Base-by-base conservation (phyloP, 2,329 filamentous ascomycete genomes). In the Epicoccum nigrum region DNA sequence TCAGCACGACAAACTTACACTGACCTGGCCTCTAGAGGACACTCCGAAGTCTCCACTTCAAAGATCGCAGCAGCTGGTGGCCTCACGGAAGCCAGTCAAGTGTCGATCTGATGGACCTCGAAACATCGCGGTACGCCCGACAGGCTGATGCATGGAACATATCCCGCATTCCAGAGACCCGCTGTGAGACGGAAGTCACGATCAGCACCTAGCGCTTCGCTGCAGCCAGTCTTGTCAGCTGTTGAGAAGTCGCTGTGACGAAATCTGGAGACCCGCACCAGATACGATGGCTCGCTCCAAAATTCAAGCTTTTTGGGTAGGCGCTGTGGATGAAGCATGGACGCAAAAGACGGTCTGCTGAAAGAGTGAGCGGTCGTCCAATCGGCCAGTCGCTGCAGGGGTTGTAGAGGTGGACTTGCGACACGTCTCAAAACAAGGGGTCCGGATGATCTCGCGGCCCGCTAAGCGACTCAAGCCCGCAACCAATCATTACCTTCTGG, bases 381-480 rank as follows among this genome's bases (percentile, higher is more conserved):
- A 71, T 71, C 45, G 62, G 56, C 32, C 54, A 33, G 13, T 28
- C 17, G 19, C 13, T 12, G 45, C 68, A 60, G 55, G 62, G 65
- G 45, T 62, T 31, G 12, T 23, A 1, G 15, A 19, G 32, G 28
- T 31, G 25, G 55, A 68, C 39, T 49, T 71, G 65, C 66, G 68
- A 71, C 68, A 53, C 38, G 30, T 30, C 54, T 41, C 62, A 62
- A 70, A 63, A 68, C 68, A 60, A 51, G 60, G 61, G 63, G 63
- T 47, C 42, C 53, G 53, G 56, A 57, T 44, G 54, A 55, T 61
- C 37, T 34, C 12, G 43, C 61, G 63, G 54, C 34, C 58, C 44
- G 59, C 50, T 64, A 62, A 69, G 65, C 68, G 66, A 69, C 53
- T 48, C 28, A 25, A 19, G 40, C 35, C 53, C 45, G 28, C 45